These are phyloP conservation scores for Dactylellina cionopaga DNA, from an alignment of 2,329 filamentous ascomycete species.

Conservation along the genomic window DNA sequence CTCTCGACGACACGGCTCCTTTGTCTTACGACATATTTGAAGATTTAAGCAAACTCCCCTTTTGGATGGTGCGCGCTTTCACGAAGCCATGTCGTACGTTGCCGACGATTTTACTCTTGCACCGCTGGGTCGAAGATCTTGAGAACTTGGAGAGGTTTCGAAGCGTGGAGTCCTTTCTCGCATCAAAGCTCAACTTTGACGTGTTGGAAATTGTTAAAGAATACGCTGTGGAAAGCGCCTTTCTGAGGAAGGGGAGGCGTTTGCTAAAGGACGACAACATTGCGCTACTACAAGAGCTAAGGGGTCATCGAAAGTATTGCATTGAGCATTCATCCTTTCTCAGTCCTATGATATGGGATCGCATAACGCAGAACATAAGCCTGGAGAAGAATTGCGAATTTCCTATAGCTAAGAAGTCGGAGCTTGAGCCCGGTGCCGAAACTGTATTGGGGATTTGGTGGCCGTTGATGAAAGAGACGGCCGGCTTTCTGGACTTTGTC, in stretches of 20 bases:
- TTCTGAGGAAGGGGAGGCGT: neutral
- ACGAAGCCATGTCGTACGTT: neutral
- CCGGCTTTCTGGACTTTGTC: neutral
- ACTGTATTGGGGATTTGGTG: neutral
- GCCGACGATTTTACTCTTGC: conserved; percentile 10
- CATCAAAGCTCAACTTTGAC: conserved; percentile 17
- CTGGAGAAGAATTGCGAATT: too few relatives aligned
- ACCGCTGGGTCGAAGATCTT: conserved; percentile 31
- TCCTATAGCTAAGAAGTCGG: too few relatives aligned
- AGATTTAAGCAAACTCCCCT: conserved; percentile 4
- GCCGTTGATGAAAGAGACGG: neutral
- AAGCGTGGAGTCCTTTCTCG: neutral
- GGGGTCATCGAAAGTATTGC: conserved; percentile 10
- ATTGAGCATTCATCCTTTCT: conserved; percentile 6
- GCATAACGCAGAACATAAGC: neutral
- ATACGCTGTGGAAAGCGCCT: conserved; percentile 8
- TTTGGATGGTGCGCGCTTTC: neutral
- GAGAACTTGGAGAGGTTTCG: conserved; percentile 4
- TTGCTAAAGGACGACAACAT: neutral
- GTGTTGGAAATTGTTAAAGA: conserved; percentile 21
- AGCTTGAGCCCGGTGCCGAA: too few relatives aligned
- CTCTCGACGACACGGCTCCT: too few relatives aligned
- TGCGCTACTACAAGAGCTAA: conserved; percentile 2
- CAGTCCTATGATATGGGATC: conserved; percentile 1
- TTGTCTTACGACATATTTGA: conserved; percentile 16